Conservation (phyloP, 768 basidiomycete genomes). For the Leccinum pellstonianum region DNA sequence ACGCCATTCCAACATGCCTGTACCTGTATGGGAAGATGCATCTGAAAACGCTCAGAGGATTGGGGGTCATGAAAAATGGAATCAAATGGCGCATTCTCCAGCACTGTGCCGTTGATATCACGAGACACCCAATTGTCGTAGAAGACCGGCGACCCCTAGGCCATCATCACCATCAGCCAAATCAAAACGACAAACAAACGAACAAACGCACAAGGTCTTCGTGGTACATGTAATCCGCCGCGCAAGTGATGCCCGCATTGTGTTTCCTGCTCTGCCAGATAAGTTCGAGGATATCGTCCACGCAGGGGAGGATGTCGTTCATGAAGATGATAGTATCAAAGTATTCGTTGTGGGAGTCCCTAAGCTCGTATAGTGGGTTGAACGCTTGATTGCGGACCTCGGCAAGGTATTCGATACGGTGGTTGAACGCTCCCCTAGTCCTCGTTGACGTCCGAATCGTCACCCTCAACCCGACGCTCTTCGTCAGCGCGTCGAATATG, state of each 20-base stretch:
- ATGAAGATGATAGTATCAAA: slow-evolving; percentile 98
- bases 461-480: slow-evolving; percentile 87
- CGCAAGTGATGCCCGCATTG: slow-evolving; percentile 98
- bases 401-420: slow-evolving; percentile 99
- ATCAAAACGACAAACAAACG: background rate
- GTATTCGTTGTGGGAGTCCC: slow-evolving; percentile 88
- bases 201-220: slow-evolving; percentile 71
- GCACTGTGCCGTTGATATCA: slow-evolving; percentile 97
- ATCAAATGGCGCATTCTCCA: slow-evolving; percentile 98
- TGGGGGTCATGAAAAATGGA: slow-evolving; percentile 83
- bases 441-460: slow-evolving; percentile 92
- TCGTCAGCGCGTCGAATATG: slow-evolving; percentile 91
- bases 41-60: slow-evolving; percentile 79
- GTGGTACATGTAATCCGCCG: slow-evolving; percentile 99
- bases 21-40: slow-evolving; percentile 92
- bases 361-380: slow-evolving; percentile 89
- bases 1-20: slow-evolving; percentile 99
- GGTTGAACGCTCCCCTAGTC: slow-evolving; percentile 94
- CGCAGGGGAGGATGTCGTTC: slow-evolving; percentile 98
- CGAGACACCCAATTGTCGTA: slow-evolving; percentile 99
- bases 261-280: slow-evolving; percentile 92
- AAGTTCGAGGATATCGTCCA: slow-evolving; percentile 96
- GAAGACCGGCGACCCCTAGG: slow-evolving; percentile 81
- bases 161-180: slow-evolving; percentile 1
- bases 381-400: slow-evolving; percentile 99